Conservation (phyloP, 2,329 filamentous ascomycete species). For the Fusarium subtropicale region DNA sequence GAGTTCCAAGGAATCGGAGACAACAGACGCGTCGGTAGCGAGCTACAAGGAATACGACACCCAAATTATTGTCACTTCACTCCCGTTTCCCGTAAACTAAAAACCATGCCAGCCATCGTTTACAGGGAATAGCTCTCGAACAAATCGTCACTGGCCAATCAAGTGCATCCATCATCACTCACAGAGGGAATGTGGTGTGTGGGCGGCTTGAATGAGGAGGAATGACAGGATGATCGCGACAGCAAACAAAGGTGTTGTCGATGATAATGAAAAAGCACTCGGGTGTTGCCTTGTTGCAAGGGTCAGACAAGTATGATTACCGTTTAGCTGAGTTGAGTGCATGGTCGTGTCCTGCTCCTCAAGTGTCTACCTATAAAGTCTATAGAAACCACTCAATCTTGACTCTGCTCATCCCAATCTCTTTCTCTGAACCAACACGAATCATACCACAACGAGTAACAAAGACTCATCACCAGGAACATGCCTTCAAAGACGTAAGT, state of each 20-base stretch:
- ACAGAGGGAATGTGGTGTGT: background rate
- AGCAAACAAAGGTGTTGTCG: background rate
- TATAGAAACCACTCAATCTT: background rate
- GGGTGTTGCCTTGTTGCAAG: background rate
- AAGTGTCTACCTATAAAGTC: background rate
- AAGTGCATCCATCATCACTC: background rate
- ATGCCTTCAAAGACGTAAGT: background rate
- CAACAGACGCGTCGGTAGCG: accelerated
- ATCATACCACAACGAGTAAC: background rate
- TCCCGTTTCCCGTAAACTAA: background rate
- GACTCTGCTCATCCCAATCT: background rate
- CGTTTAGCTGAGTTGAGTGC: background rate
- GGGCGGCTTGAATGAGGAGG: background rate
- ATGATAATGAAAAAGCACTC: background rate
- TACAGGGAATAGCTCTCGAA: accelerated
- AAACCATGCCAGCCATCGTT: background rate
- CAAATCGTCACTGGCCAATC: background rate
- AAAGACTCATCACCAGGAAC: accelerated
- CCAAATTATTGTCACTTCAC: background rate
- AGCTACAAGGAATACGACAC: background rate
- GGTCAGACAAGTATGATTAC: background rate
- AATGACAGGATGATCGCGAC: background rate
- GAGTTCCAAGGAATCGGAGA: no score
- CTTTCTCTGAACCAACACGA: background rate
- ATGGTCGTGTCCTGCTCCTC: accelerated